Evolutionary conservation across 352 stramenopile genomes (phyloP), one percentile per base, ranked within the genome.

Genomic region (Phytophthora syringae): DNA sequence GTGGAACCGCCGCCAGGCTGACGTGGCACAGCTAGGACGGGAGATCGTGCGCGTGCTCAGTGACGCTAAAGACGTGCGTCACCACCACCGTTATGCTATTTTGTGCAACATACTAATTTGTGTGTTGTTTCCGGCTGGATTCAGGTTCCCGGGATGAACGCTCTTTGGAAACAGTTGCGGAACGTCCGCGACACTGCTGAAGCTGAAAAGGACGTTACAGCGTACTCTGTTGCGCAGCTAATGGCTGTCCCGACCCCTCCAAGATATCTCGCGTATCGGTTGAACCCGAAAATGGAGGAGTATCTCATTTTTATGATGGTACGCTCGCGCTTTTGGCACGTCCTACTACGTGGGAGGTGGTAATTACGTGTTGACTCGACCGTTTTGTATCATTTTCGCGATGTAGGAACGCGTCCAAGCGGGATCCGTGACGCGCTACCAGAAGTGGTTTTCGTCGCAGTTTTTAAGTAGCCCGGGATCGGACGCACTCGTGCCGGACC

Each of bases 251-350:
- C 81, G 21, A 94, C 87, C 5, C 87, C 85, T 53, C 72, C 83
- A 1, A 92, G 84, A 57, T 94, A 90, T 51, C 70, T 95, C 12
- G 85, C 86, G 7, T 93, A 90, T 22, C 84, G 87, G 7, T 72
- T 95, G 49, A 90, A 86, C 18, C 84, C 86, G 9, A 95, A 91
- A 62, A 94, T 95, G 85, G 85, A 95, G 55, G 87, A 95, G 51
- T 80, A 92, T 25, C 58, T 95, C 7, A 68, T 93, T 10, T 95
- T 95, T 68, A 92, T 95, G 80, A 94, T 93, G 85, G 82, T 88
- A 65, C 57, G 74, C 54, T 28, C 22, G 43, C 40, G 16, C 16
- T 43, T 12, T 43, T 43, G 16, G 10, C 37, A n/a, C 34, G 12
- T 24, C 4, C 37, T 9, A 44, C 16, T 6, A n/a, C 13, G 3